Evolutionary conservation across 2,329 filamentous ascomycete species (phyloP), one percentile per base, ranked within the genome.

Genomic region (Peltaster fructicola): DNA sequence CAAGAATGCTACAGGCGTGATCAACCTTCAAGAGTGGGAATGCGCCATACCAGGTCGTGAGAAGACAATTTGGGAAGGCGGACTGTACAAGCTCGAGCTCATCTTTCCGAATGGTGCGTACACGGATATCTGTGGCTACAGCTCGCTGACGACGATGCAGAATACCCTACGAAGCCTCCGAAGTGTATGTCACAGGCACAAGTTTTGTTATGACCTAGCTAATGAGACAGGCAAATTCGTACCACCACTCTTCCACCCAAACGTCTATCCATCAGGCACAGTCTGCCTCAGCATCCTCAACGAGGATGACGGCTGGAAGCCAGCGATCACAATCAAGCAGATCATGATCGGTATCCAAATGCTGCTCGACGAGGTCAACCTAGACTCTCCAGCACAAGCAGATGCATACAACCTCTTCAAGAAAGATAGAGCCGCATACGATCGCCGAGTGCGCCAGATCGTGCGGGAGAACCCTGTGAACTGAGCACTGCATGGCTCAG

Each of bases 251-350:
- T 98, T 98, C 59, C 88, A 98, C 47, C 88, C 88, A 1, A 98
- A 98, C 51, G 88, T 98, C 39, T 98, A 98, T 50, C 88, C 88
- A 0, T 95, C 85, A 1, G 90, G 88, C 38, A 98, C 88, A 23
- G 88, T 98, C 33, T 98, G 88, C 48, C 66, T 98, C 12, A 92
- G 81, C 14, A 98, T 98, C 38, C 58, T 98, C 37, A 98, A 95
- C 56, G 90, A 98, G 52, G 88, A 98, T 43, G 88, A 98, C 51
- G 84, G 79, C 5, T 98, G 90, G 88, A 90, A 91, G 53, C 90
- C 88, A 1, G 85, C 88, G 5, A 98, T 98, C 45, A 98, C 88
- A 1, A 81, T 98, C 51, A 95, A 93, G 57, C 82, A 95, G 55
- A 95, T 98, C 35, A 67, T 95, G 5, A 65, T 95, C 1, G 88